phyloP scores from a whole-genome alignment of 2,329 filamentous ascomycete genomes.

The Dactylellina haptotyla region DNA sequence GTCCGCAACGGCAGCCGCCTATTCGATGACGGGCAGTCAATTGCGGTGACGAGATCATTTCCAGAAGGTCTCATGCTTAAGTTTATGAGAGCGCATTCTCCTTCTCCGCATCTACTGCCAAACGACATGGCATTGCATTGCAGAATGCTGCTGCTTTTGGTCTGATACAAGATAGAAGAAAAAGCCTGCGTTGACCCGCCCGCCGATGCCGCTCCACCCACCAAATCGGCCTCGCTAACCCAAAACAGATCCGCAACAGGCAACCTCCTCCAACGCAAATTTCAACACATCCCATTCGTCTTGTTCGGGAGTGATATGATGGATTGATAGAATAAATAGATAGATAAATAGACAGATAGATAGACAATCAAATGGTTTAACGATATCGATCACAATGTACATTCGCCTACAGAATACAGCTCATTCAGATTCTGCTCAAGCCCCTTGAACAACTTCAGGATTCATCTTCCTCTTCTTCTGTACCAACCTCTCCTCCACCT shows the following conservation, averaged over 20 bases:
- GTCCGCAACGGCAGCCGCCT: too few relatives aligned
- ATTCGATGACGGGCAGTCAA: too few relatives aligned
- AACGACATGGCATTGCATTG: background rate
- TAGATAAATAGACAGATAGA: too few relatives aligned
- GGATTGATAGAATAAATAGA: too few relatives aligned
- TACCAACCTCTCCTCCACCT: background rate
- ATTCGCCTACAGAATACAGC: too few relatives aligned
- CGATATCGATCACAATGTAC: too few relatives aligned
- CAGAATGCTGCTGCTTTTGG: background rate
- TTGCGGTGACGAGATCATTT: background rate
- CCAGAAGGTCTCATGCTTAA: background rate
- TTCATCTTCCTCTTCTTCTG: slow-evolving; percentile 8
- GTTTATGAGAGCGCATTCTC: too few relatives aligned
- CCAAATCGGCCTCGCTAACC: background rate
- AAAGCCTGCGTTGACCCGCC: background rate
- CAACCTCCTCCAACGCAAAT: slow-evolving; percentile 19
- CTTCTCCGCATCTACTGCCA: too few relatives aligned
- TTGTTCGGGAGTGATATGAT: too few relatives aligned
- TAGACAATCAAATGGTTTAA: too few relatives aligned
- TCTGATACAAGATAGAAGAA: slow-evolving; percentile 10
- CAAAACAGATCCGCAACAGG: slow-evolving; percentile 16
- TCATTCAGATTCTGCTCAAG: background rate
- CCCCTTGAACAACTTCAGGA: background rate
- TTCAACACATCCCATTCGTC: too few relatives aligned
- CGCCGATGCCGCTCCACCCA: slow-evolving; percentile 37